Evolutionary conservation across 441 rosid species (phyloP).

Genomic region (Metrosideros polymorpha): DNA sequence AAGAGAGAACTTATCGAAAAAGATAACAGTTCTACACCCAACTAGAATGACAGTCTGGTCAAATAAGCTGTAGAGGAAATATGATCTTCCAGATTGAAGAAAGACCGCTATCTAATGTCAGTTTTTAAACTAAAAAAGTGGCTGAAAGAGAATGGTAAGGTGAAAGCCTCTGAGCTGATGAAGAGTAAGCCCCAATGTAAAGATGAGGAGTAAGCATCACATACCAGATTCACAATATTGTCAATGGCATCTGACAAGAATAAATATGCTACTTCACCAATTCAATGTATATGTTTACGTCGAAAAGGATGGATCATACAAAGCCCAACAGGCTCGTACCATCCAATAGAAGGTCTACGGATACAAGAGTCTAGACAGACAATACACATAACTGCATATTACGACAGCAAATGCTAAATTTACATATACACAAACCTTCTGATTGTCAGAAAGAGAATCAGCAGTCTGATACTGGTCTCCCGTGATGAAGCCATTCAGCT

Average conservation of each 20-base stretch:
- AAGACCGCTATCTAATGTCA: not conserved
- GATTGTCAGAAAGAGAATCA: constrained; percentile 74
- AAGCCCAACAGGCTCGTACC: not conserved
- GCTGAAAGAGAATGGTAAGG: not conserved
- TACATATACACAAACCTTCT: constrained; percentile 46
- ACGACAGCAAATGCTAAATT: not conserved
- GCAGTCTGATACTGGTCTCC: constrained; percentile 79
- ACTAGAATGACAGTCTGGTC: not conserved
- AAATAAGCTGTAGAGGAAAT: not conserved
- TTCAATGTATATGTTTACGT: not conserved
- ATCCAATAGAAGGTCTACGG: not conserved
- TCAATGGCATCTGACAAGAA: not conserved
- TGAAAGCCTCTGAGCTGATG: not conserved
- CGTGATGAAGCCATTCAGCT: constrained; percentile 77
- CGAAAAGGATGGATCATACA: not conserved
- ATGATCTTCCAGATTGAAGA: not conserved
- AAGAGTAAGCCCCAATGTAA: not conserved
- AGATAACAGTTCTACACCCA: not conserved
- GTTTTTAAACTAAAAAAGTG: not conserved
- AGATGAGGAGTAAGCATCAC: not conserved
- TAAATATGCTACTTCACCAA: not conserved
- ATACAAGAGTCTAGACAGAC: not conserved
- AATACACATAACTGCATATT: not conserved
- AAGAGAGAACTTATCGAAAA: not conserved
- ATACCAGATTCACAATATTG: not conserved